Evolutionary conservation across 331 rosid species (phyloP).

Genomic region (Rosa hybrid): DNA sequence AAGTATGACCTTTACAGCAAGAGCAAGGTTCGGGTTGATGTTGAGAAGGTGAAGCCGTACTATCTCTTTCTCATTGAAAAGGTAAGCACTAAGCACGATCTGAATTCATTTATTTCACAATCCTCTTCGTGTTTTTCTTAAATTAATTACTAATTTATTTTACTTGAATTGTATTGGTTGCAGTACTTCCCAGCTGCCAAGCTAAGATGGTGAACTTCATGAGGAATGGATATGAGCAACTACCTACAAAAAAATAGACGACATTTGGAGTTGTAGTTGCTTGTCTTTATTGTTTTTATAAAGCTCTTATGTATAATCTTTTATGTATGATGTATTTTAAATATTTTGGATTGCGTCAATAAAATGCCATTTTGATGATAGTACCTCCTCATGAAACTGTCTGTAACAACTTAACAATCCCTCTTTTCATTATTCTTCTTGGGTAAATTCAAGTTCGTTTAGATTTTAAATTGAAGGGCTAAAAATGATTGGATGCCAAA

Average conservation of each 20-base stretch:
- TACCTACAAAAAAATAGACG: not conserved
- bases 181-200: slow-evolving; percentile 53
- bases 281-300: not conserved
- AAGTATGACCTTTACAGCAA: slow-evolving; percentile 73
- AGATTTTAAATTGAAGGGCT: too few relatives aligned
- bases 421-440: not conserved
- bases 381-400: not conserved
- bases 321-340: not conserved
- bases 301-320: not conserved
- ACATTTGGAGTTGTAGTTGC: slow-evolving; percentile 2
- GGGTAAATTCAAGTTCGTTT: not conserved
- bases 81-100: slow-evolving; percentile 22
- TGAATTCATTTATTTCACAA: not conserved
- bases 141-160: not conserved
- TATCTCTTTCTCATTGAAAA: slow-evolving; percentile 56
- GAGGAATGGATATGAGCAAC: not conserved
- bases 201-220: slow-evolving; percentile 47
- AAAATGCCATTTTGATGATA: not conserved
- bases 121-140: not conserved
- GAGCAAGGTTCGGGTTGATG: slow-evolving; percentile 59
- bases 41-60: slow-evolving; percentile 66
- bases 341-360: not conserved
- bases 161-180: not conserved
- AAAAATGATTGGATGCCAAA: too few relatives aligned
- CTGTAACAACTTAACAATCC: not conserved